Percentiles rank a stretch among this genome's conserved stretches.
Evolutionary conservation across 2,329 filamentous ascomycete genomes (phyloP).

Genomic region (Acrocalymma vagum): DNA sequence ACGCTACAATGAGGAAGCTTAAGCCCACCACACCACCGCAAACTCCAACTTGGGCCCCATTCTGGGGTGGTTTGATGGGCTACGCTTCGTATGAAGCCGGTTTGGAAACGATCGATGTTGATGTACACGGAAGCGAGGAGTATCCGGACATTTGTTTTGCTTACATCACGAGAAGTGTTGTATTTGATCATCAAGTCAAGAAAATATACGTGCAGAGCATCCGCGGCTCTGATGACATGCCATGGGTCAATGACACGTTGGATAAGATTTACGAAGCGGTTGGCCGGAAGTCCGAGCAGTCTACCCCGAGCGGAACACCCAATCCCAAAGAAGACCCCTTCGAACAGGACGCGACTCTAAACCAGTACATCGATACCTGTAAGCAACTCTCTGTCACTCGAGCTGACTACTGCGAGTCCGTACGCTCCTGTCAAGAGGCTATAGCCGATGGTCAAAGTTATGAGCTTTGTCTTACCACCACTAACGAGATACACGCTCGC

Average conservation of each 20-base stretch:
- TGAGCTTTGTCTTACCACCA: slow-evolving; percentile 83
- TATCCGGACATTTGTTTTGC: slow-evolving; percentile 76
- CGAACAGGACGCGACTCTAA: slow-evolving; percentile 33
- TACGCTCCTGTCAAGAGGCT: slow-evolving; percentile 73
- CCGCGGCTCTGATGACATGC: slow-evolving; percentile 48
- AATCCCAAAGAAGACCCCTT: slow-evolving; percentile 37
- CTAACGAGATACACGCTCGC: slow-evolving; percentile 67
- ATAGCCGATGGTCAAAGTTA: slow-evolving; percentile 84
- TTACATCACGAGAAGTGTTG: slow-evolving; percentile 79
- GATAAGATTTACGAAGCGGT: slow-evolving; percentile 40
- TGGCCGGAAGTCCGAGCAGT: slow-evolving; percentile 35
- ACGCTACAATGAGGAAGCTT: slow-evolving; percentile 47
- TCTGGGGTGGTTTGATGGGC: slow-evolving; percentile 85
- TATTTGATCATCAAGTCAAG: slow-evolving; percentile 75
- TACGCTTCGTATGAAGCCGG: slow-evolving; percentile 88
- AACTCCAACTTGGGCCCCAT: slow-evolving; percentile 59
- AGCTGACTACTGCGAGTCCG: slow-evolving; percentile 68
- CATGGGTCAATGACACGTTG: slow-evolving; percentile 56
- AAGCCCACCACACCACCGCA: slow-evolving; percentile 36
- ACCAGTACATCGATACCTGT: slow-evolving; percentile 37
- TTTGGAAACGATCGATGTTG: slow-evolving; percentile 66
- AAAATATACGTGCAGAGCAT: slow-evolving; percentile 74
- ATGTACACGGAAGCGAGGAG: slow-evolving; percentile 45
- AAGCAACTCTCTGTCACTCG: slow-evolving; percentile 17
- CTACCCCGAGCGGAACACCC: slow-evolving; percentile 37